Conservation (phyloP, 768 basidiomycete genomes). For the Lactarius hengduanensis region DNA sequence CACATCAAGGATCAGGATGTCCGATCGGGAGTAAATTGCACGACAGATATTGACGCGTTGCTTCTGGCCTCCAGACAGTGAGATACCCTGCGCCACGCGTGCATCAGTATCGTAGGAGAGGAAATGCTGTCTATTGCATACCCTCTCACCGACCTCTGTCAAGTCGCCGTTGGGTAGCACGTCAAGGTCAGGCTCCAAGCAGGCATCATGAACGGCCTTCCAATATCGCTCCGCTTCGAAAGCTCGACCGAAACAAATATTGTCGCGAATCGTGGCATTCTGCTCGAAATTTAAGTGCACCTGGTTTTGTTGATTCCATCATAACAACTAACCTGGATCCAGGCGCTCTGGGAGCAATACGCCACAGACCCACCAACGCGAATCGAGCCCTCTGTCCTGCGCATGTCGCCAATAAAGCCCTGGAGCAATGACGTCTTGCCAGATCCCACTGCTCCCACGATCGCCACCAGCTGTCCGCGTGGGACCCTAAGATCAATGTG, state of each 20-base stretch:
- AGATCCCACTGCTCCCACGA: constrained; percentile 76
- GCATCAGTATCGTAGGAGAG: not conserved
- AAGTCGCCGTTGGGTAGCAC: constrained; percentile 75
- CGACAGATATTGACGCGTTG: constrained; percentile 86
- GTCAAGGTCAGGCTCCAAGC: constrained; percentile 75
- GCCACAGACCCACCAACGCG: constrained; percentile 74
- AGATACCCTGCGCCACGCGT: constrained; percentile 58
- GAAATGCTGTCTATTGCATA: constrained; percentile 7
- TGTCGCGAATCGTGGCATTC: constrained; percentile 86
- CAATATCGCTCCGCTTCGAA: constrained; percentile 82
- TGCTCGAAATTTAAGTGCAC: constrained; percentile 30
- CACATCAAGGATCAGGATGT: constrained; percentile 84
- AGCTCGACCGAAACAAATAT: constrained; percentile 82
- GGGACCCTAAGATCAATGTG: constrained; percentile 69
- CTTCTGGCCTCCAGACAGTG: constrained; percentile 80
- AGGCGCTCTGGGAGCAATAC: constrained; percentile 87
- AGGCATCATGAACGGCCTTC: constrained; percentile 75
- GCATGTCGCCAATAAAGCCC: constrained; percentile 83
- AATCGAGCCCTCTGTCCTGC: constrained; percentile 60
- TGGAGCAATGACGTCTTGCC: constrained; percentile 72
- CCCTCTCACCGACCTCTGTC: constrained; percentile 82
- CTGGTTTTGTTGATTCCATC: constrained; percentile 6
- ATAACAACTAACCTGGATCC: constrained; percentile 66
- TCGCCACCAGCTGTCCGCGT: constrained; percentile 73
- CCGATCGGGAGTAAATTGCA: constrained; percentile 81